Evolutionary conservation across 805 yeast species (phyloP).

Genomic region (Ogataea dorogensis): DNA sequence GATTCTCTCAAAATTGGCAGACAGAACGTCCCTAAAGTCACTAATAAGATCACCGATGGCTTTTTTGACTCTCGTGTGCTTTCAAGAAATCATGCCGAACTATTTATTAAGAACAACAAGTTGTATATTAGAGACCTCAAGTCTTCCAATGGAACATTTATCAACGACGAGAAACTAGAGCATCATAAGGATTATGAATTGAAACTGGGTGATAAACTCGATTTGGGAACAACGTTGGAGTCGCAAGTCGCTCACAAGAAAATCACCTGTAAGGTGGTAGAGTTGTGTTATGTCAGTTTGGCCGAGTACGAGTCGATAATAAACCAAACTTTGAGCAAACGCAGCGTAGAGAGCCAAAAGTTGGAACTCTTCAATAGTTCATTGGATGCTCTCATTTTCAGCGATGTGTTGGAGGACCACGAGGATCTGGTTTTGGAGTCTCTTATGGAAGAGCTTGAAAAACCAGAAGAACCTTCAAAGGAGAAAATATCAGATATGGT

Average conservation of each 20-base stretch:
- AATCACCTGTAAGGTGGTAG: slow-evolving; percentile 80
- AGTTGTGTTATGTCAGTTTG: slow-evolving; percentile 57
- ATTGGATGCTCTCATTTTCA: slow-evolving; percentile 36
- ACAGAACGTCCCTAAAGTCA: slow-evolving; percentile 67
- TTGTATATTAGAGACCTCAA: slow-evolving; percentile 82
- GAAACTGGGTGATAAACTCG: slow-evolving; percentile 81
- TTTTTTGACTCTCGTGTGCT: slow-evolving; percentile 92
- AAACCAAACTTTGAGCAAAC: slow-evolving; percentile 26
- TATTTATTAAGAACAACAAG: slow-evolving; percentile 62
- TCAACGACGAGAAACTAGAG: slow-evolving; percentile 71
- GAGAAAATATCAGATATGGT: slow-evolving; percentile 49
- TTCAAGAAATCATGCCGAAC: slow-evolving; percentile 90
- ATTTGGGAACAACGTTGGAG: slow-evolving; percentile 88
- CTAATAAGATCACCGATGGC: slow-evolving; percentile 74
- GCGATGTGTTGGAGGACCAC: slow-evolving; percentile 36
- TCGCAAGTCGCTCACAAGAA: slow-evolving; percentile 70
- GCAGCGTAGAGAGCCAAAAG: slow-evolving; percentile 26
- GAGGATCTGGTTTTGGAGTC: slow-evolving; percentile 29
- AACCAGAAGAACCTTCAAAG: slow-evolving; percentile 24
- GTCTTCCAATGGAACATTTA: slow-evolving; percentile 91
- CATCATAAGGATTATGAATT: slow-evolving; percentile 63
- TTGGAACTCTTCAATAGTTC: slow-evolving; percentile 35
- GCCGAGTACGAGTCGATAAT: slow-evolving; percentile 28
- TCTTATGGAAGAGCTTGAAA: slow-evolving; percentile 22
- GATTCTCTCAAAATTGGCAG: slow-evolving; percentile 86